A percentile compares a stretch with the other conserved stretches of the same genome.
phyloP scores from a whole-genome alignment of 2,329 filamentous ascomycete species.

The Microsporum canis region DNA sequence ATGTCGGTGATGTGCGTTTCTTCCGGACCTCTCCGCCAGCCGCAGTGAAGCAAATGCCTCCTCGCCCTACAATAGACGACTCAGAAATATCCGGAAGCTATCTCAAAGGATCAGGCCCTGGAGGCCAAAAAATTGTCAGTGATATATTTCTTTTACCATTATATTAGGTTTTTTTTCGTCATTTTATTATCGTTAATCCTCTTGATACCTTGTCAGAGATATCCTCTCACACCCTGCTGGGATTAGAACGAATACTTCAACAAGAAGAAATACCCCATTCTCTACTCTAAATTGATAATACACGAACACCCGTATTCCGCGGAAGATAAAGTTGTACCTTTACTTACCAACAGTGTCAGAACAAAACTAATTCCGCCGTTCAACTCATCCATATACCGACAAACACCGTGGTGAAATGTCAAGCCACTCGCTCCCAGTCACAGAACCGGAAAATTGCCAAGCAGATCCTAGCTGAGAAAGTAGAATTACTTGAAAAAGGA shows the following conservation, averaged over 20 bases:
- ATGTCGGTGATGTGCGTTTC: slow-evolving; percentile 1
- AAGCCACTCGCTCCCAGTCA: slow-evolving; percentile 73
- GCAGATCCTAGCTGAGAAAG: slow-evolving; percentile 59
- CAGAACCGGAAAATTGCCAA: slow-evolving; percentile 84
- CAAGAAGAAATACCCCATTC: too few relatives aligned
- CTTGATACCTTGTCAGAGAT: not conserved
- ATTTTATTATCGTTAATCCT: not conserved
- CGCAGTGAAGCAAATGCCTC: slow-evolving; percentile 54
- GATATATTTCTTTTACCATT: slow-evolving; percentile 1
- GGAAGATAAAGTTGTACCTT: too few relatives aligned
- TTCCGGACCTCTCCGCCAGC: slow-evolving; percentile 19
- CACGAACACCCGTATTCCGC: too few relatives aligned
- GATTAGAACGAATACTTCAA: too few relatives aligned
- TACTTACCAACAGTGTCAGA: slow-evolving; percentile 36
- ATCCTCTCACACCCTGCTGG: not conserved
- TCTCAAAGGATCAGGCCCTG: slow-evolving; percentile 82
- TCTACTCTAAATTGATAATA: too few relatives aligned
- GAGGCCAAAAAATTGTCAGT: slow-evolving; percentile 83
- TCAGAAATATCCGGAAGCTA: slow-evolving; percentile 73
- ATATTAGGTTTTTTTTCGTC: not conserved
- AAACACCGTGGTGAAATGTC: slow-evolving; percentile 85
- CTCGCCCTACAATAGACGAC: slow-evolving; percentile 64
- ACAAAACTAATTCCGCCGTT: slow-evolving; percentile 93
- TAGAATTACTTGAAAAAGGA: slow-evolving; percentile 67
- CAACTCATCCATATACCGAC: slow-evolving; percentile 85